Evolutionary conservation across 768 basidiomycete genomes (phyloP).

Genomic region (Chalciporus pseudorubinellus): DNA sequence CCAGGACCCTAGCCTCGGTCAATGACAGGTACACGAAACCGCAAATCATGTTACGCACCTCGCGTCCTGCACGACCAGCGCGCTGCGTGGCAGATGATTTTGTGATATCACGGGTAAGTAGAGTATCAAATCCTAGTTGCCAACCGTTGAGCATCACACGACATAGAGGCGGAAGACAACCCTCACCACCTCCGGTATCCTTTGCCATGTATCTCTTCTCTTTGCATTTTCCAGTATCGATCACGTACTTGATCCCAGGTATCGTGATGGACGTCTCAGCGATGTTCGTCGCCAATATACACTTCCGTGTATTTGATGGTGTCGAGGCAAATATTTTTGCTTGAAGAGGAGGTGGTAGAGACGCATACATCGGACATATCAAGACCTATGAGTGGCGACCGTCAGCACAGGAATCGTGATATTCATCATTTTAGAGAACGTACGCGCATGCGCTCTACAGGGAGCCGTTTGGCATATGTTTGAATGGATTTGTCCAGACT

Average conservation of each 20-base stretch:
- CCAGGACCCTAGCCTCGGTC: constrained; percentile 59
- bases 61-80: constrained; percentile 95
- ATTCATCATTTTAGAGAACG: constrained; percentile 8
- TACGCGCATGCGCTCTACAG: constrained; percentile 53
- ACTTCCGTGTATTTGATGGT: constrained; percentile 72
- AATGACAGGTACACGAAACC: neutral
- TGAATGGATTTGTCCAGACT: constrained; percentile 73
- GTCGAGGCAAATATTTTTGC: constrained; percentile 70
- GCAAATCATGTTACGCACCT: constrained; percentile 42
- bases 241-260: constrained; percentile 91
- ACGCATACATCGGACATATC: constrained; percentile 82
- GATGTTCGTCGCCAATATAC: constrained; percentile 95
- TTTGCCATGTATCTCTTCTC: constrained; percentile 84
- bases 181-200: constrained; percentile 63
- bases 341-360: constrained; percentile 77
- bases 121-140: constrained; percentile 76
- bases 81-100: constrained; percentile 91
- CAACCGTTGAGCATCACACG: neutral
- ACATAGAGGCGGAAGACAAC: neutral
- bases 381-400: constrained; percentile 50
- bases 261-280: constrained; percentile 98
- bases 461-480: constrained; percentile 66
- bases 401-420: constrained; percentile 3
- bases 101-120: constrained; percentile 79
- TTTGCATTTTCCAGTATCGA: constrained; percentile 95